Evolutionary conservation across 257 asterid species (phyloP), one percentile per base, ranked within the genome.

Genomic region (Haberlea rhodopensis): DNA sequence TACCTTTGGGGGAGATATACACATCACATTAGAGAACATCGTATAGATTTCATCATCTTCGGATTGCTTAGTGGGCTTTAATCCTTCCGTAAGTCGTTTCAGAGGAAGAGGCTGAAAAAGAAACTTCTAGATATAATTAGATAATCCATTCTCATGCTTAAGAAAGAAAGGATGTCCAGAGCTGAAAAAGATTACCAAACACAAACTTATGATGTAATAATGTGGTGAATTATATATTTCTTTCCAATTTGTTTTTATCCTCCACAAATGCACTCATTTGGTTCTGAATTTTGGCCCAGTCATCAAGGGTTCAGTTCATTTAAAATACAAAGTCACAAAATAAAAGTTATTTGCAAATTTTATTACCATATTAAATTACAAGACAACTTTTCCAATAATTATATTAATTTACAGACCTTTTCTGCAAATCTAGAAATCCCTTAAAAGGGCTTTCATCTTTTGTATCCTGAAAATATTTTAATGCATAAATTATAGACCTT

Each of bases 61-160:
- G 59, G 88, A 82, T 29, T 77, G 88, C 65, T 89, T 87, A 40
- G 78, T 76, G 65, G 82, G 67, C 75, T 74, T 81, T 34, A 92
- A 70, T 68, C 90, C 96, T 78, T 92, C 97, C 11, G 96, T 78
- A 68, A 92, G 94, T 45, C 73, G 80, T 88, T 81, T 87, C 77
- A 92, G 67, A 62, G 95, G 70, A 62, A 92, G 86, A 68, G 97
- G 99, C 99, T 92, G 97, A 79, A 82, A 70, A 62, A 63, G 53
- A 73, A 51, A 69, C 31, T 71, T 16, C 54, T 20, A 6, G 43
- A 46, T 34, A 48, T 40, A 19, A 57, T 8, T 20, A 51, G 67
- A 32, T 19, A 62, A 28, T 25, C 66, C 60, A n/a, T 23, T 52
- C 56, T 8, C 54, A 63, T 16, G 18, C 43, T 28, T 60, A 60